These are phyloP conservation scores for Nakataea oryzae DNA, from an alignment of 2,329 filamentous ascomycete species.

Conservation along the genomic window DNA sequence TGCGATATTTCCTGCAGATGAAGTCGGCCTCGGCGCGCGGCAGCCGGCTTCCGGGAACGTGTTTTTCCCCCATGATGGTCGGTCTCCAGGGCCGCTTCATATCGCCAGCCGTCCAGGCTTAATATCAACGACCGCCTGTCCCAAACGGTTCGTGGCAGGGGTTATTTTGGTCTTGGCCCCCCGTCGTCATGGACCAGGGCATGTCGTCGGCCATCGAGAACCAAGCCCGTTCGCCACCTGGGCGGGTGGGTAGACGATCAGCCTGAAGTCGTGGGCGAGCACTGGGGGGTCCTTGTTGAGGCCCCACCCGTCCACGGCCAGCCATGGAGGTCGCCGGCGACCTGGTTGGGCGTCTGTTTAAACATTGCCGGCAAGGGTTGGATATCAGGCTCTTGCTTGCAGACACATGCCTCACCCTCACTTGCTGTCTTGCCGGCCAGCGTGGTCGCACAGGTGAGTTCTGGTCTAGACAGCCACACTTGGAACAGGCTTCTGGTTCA, in stretches of 20 bases:
- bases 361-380: not conserved
- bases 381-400: not conserved
- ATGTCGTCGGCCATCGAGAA: not conserved
- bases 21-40: not conserved
- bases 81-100: not conserved
- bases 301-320: not conserved
- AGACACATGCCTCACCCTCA: not conserved
- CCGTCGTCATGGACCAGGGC: not conserved
- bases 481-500: not conserved
- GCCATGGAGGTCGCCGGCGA: not conserved
- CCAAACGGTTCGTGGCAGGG: not conserved
- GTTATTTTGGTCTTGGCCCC: not conserved
- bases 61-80: not conserved
- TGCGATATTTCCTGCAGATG: not conserved
- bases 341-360: not conserved
- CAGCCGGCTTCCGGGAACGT: not conserved
- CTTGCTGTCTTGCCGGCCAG: not conserved
- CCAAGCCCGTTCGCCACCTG: not conserved
- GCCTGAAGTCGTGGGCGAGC: not conserved
- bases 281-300: not conserved
- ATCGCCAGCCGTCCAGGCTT: not conserved
- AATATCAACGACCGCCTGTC: not conserved
- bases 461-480: too few species aligned
- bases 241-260: not conserved
- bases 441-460: not conserved